Conservation (phyloP, 129 eudicot genomes). For the Chrysanthemum seticuspe region DNA sequence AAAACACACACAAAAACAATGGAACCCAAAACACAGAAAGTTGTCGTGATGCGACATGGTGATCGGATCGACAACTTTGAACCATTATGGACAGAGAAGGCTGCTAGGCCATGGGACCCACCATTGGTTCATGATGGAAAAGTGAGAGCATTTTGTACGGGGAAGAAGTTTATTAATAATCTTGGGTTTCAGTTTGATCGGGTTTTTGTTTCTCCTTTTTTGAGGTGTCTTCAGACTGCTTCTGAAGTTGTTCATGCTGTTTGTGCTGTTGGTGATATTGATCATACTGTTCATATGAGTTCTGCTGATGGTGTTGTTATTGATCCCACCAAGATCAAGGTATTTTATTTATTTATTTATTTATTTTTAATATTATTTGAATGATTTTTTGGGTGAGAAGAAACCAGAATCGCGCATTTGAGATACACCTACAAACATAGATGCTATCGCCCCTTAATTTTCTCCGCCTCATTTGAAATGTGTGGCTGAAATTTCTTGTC, state of each 20-base stretch:
- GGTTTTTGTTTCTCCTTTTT: conserved; percentile 81
- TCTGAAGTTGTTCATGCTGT: conserved; percentile 61
- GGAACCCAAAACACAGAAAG: conserved; percentile 32
- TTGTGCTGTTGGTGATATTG: conserved; percentile 32
- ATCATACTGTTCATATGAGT: conserved; percentile 23
- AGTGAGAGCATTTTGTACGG: conserved; percentile 58
- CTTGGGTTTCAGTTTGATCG: conserved; percentile 71
- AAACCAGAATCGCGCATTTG: too few relatives aligned
- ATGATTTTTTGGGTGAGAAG: neutral
- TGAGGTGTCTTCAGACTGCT: conserved; percentile 87
- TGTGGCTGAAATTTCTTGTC: too few relatives aligned
- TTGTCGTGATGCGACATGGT: conserved; percentile 83
- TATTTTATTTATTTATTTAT: neutral
- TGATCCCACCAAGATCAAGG: conserved; percentile 39
- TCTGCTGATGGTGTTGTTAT: conserved; percentile 41
- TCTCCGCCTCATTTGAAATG: too few relatives aligned
- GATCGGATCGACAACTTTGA: conserved; percentile 81
- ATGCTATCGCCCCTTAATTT: too few relatives aligned
- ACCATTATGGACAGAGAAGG: conserved; percentile 54
- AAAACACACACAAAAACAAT: too few relatives aligned
- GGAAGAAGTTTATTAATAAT: conserved; percentile 34
- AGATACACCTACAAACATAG: neutral
- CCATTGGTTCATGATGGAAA: conserved; percentile 58
- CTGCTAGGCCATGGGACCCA: conserved; percentile 87
- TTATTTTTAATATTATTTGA: neutral